A percentile compares a stretch with the other conserved stretches of the same genome.
phyloP scores from a whole-genome alignment of 768 basidiomycete species.

The Kwoniella pini region DNA sequence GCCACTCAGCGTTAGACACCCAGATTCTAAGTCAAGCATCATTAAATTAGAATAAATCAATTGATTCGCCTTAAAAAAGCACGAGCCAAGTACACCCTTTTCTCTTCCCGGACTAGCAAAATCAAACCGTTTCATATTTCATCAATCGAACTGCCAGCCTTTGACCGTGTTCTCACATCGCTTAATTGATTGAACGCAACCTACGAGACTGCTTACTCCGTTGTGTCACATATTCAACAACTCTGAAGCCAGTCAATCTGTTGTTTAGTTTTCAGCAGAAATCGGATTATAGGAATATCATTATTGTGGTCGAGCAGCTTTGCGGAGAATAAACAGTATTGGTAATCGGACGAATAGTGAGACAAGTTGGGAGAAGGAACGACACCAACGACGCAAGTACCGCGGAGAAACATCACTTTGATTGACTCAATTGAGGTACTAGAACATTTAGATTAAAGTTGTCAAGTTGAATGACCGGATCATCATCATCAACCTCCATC shows the following conservation, averaged over 20 bases:
- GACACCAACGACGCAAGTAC: neutral
- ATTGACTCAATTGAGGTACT: neutral
- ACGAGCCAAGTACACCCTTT: slow-evolving; percentile 17
- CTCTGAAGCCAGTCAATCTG: too few relatives aligned
- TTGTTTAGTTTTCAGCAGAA: neutral
- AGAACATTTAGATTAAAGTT: neutral
- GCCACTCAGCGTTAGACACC: neutral
- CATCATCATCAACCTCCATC: neutral
- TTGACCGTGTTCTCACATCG: too few relatives aligned
- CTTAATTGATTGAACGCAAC: too few relatives aligned
- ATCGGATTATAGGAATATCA: neutral
- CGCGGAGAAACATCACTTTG: slow-evolving; percentile 12
- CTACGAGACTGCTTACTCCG: too few relatives aligned
- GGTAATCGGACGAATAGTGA: slow-evolving; percentile 6
- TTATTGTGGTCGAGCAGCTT: too few relatives aligned
- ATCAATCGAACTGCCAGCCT: neutral
- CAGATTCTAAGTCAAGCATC: neutral
- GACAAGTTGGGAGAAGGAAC: neutral
- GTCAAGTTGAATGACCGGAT: neutral
- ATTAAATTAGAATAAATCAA: neutral
- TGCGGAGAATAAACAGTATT: slow-evolving; percentile 1
- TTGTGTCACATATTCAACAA: too few relatives aligned
- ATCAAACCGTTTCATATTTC: slow-evolving; percentile 7
- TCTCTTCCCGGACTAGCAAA: neutral
- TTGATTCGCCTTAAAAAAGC: neutral